Percentiles rank a stretch among this genome's conserved stretches.
Evolutionary conservation across 2,329 filamentous ascomycete species (phyloP).

Genomic region (Claviceps citrina): DNA sequence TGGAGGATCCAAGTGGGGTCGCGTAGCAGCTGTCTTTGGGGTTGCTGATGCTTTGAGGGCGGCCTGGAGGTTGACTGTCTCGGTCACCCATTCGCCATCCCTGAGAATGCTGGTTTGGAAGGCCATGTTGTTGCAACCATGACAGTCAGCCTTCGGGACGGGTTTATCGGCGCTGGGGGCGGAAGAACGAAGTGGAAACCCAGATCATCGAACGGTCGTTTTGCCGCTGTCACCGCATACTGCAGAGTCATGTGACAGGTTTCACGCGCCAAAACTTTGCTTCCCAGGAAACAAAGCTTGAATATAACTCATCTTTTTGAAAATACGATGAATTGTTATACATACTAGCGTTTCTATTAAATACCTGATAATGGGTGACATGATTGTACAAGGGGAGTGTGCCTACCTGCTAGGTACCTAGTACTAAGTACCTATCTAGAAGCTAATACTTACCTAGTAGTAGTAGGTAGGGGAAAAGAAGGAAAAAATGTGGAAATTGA

Average conservation of each 20-base stretch:
- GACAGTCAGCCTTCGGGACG: neutral
- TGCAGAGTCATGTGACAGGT: neutral
- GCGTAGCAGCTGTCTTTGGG: conserved; percentile 16
- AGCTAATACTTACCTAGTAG: too few relatives aligned
- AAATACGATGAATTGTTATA: too few relatives aligned
- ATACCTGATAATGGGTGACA: too few relatives aligned
- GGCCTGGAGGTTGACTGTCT: conserved; percentile 30
- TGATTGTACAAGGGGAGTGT: too few relatives aligned
- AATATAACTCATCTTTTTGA: too few relatives aligned
- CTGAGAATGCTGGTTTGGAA: conserved; percentile 40
- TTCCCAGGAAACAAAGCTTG: too few relatives aligned
- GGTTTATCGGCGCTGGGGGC: neutral
- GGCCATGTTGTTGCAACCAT: conserved; percentile 20
- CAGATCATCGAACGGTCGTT: neutral
- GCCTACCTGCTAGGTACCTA: too few relatives aligned
- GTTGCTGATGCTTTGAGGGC: conserved; percentile 24
- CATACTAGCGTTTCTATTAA: too few relatives aligned
- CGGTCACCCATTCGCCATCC: conserved; percentile 41
- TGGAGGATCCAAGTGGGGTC: conserved; percentile 28
- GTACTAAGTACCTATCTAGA: too few relatives aligned
- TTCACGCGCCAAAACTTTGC: too few relatives aligned
- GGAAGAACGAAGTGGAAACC: neutral
- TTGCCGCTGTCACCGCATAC: neutral
- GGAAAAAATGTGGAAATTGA: neutral
- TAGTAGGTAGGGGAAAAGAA: too few relatives aligned